These are phyloP conservation scores for Colletotrichum somersetense DNA, from an alignment of 2,329 filamentous ascomycete genomes.

Conservation along the genomic window DNA sequence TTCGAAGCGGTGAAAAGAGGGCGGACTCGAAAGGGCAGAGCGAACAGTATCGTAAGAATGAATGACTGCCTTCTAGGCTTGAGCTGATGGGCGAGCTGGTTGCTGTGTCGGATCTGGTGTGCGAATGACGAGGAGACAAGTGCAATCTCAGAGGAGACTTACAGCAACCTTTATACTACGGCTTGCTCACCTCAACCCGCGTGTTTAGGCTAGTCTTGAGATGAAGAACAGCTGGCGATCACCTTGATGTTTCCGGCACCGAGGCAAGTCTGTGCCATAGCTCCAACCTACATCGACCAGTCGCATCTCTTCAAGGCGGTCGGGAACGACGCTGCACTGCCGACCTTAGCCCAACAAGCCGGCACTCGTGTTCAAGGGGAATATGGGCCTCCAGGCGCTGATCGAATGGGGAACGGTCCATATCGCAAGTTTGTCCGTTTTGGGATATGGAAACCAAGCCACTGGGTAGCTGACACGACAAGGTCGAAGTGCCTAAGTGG, in stretches of 20 bases:
- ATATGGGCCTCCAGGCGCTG: slow-evolving; percentile 17
- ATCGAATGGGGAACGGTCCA: slow-evolving; percentile 14
- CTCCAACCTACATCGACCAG: slow-evolving; percentile 18
- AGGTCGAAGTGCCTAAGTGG: neutral
- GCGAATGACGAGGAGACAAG: slow-evolving; percentile 27
- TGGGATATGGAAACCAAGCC: slow-evolving; percentile 34
- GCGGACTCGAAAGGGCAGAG: neutral
- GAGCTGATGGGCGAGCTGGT: slow-evolving; percentile 17
- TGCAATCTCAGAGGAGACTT: neutral
- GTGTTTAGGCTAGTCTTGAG: slow-evolving; percentile 22
- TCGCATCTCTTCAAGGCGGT: slow-evolving; percentile 20
- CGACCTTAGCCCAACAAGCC: slow-evolving; percentile 29
- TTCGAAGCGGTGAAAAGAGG: neutral
- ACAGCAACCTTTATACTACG: slow-evolving; percentile 32
- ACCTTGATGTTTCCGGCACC: slow-evolving; percentile 16
- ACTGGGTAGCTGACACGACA: slow-evolving; percentile 14
- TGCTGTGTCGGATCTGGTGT: slow-evolving; percentile 7
- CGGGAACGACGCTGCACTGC: neutral
- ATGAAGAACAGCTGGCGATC: slow-evolving; percentile 17
- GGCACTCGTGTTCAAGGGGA: slow-evolving; percentile 17
- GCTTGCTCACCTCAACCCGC: slow-evolving; percentile 18
- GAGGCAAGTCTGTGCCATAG: slow-evolving; percentile 17
- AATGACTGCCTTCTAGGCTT: slow-evolving; percentile 39
- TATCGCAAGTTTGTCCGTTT: slow-evolving; percentile 42
- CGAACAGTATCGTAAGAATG: slow-evolving; percentile 21